Evolutionary conservation across 306 rosid species (phyloP).

Genomic region (Ormosia semicastrata): DNA sequence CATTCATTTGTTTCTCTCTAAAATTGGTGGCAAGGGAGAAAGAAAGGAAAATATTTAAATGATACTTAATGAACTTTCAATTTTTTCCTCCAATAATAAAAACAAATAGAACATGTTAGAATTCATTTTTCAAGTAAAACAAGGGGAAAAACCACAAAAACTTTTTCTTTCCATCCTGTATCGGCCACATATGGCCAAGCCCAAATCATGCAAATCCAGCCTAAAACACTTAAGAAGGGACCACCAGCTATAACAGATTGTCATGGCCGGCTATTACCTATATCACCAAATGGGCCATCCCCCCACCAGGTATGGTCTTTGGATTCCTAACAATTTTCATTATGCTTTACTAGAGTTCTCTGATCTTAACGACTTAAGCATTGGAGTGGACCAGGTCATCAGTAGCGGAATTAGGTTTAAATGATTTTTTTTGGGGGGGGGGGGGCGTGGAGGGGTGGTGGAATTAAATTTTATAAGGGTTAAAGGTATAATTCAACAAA

Average conservation of each 20-base stretch:
- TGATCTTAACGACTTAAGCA: background rate
- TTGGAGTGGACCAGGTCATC: background rate
- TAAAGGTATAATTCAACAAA: no score
- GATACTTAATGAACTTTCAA: background rate
- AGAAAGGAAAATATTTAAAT: background rate
- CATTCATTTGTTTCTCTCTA: background rate
- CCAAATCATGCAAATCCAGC: background rate
- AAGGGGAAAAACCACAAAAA: background rate
- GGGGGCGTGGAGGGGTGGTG: no score
- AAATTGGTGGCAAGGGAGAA: background rate
- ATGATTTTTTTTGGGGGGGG: no score
- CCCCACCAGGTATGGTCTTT: background rate
- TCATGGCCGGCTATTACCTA: background rate
- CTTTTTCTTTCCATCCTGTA: background rate
- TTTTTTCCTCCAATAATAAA: background rate
- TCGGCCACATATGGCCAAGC: background rate
- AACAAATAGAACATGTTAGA: slow-evolving; percentile 1
- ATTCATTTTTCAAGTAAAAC: background rate
- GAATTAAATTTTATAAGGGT: no score
- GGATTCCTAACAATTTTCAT: background rate
- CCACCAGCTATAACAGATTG: background rate
- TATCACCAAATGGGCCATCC: background rate
- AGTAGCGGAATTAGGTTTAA: no score
- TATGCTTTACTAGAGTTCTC: background rate
- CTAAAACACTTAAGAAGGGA: background rate